Conservation (phyloP, 805 yeast genomes). For the Sugiyamaella valdiviana region DNA sequence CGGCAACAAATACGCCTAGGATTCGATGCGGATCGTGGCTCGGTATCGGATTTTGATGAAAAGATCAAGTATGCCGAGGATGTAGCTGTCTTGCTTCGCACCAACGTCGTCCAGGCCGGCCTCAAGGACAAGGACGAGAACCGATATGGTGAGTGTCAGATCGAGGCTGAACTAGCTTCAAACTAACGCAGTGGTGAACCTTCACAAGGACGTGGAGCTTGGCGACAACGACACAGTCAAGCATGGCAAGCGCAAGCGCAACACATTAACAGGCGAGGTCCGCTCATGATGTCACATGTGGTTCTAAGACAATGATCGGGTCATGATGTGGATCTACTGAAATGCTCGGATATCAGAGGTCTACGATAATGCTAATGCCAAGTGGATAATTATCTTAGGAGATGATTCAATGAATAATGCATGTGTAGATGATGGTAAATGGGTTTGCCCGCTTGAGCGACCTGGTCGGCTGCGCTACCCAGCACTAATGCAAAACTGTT, state of each 20-base stretch:
- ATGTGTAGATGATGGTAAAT: background rate
- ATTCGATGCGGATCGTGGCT: constrained; percentile 18
- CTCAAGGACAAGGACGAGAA: constrained; percentile 24
- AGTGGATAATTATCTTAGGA: too few species aligned
- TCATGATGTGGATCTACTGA: too few species aligned
- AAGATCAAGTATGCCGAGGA: constrained; percentile 56
- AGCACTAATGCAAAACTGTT: too few species aligned
- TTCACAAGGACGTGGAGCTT: constrained; percentile 76
- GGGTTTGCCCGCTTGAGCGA: too few species aligned
- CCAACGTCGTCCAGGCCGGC: constrained; percentile 83
- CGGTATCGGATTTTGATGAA: constrained; percentile 46
- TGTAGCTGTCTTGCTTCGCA: constrained; percentile 60
- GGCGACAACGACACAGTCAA: constrained; percentile 85
- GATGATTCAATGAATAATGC: background rate
- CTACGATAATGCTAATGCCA: too few species aligned
- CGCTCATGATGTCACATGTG: too few species aligned
- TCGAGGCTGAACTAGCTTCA: background rate
- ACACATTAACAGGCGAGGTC: constrained; percentile 11
- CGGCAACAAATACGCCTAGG: constrained; percentile 19
- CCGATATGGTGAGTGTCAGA: constrained; percentile 19
- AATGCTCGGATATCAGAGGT: too few species aligned
- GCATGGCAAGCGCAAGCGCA: constrained; percentile 23
- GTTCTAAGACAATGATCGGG: too few species aligned
- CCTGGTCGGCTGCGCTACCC: too few species aligned
- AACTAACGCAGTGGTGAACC: constrained; percentile 42